These are phyloP conservation scores for Parafenestella ontariensis DNA, from an alignment of 2,329 filamentous ascomycete species.

Conservation along the genomic window DNA sequence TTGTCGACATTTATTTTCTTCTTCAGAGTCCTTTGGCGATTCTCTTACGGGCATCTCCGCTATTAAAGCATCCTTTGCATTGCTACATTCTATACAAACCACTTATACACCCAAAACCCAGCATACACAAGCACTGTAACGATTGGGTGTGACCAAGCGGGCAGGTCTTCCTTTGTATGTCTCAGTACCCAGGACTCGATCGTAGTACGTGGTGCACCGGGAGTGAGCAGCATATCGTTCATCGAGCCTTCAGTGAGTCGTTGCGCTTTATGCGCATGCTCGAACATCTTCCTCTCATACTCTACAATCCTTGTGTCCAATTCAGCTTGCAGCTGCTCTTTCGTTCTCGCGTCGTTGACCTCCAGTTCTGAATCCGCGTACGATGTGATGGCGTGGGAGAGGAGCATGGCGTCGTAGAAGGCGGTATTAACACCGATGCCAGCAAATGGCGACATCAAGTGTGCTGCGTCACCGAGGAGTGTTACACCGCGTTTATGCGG, in stretches of 20 bases:
- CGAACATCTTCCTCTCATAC: slow-evolving; percentile 51
- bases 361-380: neutral
- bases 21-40: no score
- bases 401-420: slow-evolving; percentile 45
- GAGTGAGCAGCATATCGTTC: slow-evolving; percentile 57
- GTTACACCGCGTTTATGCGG: slow-evolving; percentile 47
- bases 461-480: slow-evolving; percentile 52
- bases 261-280: slow-evolving; percentile 43
- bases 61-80: no score
- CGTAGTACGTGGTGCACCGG: slow-evolving; percentile 53
- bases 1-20: no score
- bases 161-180: slow-evolving; percentile 18
- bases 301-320: slow-evolving; percentile 35
- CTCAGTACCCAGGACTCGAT: slow-evolving; percentile 49
- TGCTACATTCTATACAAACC: slow-evolving; percentile 21
- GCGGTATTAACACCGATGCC: slow-evolving; percentile 51
- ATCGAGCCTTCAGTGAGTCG: slow-evolving; percentile 54
- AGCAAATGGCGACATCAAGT: slow-evolving; percentile 49
- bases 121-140: slow-evolving; percentile 18
- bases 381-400: slow-evolving; percentile 40
- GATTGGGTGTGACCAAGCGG: slow-evolving; percentile 25
- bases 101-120: slow-evolving; percentile 26
- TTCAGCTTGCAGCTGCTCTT: neutral
- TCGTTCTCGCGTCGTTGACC: neutral
- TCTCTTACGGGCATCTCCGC: no score